phyloP scores from a whole-genome alignment of 306 rosid species.

The Acacia crassicarpa region DNA sequence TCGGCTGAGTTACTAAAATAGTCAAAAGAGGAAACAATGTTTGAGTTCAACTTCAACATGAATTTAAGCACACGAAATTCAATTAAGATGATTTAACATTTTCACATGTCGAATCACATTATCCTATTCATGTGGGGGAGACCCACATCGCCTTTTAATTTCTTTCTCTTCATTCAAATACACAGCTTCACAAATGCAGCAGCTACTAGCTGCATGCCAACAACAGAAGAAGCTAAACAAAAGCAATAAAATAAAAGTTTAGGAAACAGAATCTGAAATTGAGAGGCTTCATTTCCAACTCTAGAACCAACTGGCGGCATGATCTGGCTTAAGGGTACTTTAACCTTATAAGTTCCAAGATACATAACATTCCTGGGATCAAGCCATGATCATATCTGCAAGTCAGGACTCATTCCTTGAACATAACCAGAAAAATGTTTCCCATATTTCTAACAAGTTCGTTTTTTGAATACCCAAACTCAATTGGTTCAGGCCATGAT shows the following conservation, averaged over 20 bases:
- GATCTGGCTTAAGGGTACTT: background rate
- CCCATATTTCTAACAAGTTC: no score
- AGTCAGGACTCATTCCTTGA: background rate
- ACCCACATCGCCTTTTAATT: background rate
- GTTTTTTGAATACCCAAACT: no score
- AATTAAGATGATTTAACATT: background rate
- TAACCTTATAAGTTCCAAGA: background rate
- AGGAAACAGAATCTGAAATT: background rate
- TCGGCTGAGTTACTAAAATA: no score
- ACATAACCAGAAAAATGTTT: background rate
- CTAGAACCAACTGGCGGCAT: background rate
- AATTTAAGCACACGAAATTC: background rate
- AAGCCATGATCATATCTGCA: background rate
- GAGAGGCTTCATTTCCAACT: background rate
- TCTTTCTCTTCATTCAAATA: background rate
- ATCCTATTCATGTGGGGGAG: background rate
- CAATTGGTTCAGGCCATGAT: constrained; percentile 2
- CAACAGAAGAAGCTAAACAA: background rate
- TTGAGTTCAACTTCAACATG: background rate
- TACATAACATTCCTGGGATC: background rate
- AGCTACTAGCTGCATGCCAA: background rate
- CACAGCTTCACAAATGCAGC: background rate
- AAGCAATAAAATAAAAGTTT: background rate
- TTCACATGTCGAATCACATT: no score
- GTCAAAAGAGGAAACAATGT: background rate